Evolutionary conservation across 1,284 basidiomycete genomes (phyloP), one percentile per base, ranked within the genome.

Genomic region (Mrakiaceae sp.): DNA sequence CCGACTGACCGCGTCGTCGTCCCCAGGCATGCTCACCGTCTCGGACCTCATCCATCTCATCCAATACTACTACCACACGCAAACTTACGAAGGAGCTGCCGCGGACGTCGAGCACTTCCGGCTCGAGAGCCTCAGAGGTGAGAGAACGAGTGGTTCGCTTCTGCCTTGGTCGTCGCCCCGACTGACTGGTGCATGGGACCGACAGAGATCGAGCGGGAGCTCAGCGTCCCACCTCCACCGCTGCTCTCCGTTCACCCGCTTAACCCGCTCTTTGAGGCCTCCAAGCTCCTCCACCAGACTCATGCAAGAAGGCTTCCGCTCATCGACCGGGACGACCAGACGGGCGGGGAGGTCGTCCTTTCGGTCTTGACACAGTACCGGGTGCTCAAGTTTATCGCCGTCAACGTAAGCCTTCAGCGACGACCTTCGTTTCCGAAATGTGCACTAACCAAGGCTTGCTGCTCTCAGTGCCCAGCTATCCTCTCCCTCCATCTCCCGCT

Each of bases 311-410:
- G 96, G 16, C 79, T 98, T 11, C 96, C 96, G 4, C 81, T 99
- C 12, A 87, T 99, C 54, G 96, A 98, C 73, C 83, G 86, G 67
- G 95, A 98, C 73, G 84, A 90, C 4, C 90, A 94, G 75, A 97
- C 95, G 6, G 90, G 88, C 5, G 90, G 94, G 67, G 94, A 98
- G 78, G 87, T 97, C 16, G 93, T 99, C 69, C 86, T 98, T 56
- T 93, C 89, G 47, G 94, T 98, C 2, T 79, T 99, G 67, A 99
- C 96, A 0, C 96, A 98, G 76, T 99, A 99, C 73, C 85, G 96
- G 44, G 86, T 98, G 39, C 85, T 99, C 75, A 98, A 98, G 76
- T 98, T 98, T 74, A 96, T 99, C 68, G 87, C 96, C 50, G 95
- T 96, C 76, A 99, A 99, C 75, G 94, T 95, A 72, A 69, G 84